phyloP scores from a whole-genome alignment of 176 grass and related monocot species.

The Oryza australiensis region DNA sequence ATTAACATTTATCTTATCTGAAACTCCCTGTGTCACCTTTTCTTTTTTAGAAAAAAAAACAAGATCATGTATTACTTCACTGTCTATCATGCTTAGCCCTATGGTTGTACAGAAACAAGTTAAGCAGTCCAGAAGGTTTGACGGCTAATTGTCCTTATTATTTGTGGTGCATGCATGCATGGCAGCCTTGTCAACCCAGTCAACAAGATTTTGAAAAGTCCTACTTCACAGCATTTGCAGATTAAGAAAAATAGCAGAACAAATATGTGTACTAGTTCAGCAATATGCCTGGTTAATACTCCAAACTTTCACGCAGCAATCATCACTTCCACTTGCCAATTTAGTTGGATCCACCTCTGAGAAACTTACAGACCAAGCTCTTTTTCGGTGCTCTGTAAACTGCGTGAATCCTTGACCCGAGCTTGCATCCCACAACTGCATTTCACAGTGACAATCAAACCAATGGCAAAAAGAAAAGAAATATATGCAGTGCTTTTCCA shows the following conservation, averaged over 20 bases:
- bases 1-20: slow-evolving; percentile 4
- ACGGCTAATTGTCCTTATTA: not conserved
- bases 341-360: slow-evolving; percentile 84
- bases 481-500: slow-evolving; percentile 18
- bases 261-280: slow-evolving; percentile 31
- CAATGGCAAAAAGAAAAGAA: slow-evolving; percentile 30
- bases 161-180: not conserved
- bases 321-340: slow-evolving; percentile 94
- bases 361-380: slow-evolving; percentile 98
- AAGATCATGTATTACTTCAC: not conserved
- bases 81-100: not conserved
- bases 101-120: not conserved
- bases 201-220: slow-evolving; percentile 14
- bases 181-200: not conserved
- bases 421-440: slow-evolving; percentile 99
- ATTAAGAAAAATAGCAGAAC: slow-evolving; percentile 10
- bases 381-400: slow-evolving; percentile 83
- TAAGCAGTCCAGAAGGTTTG: not conserved
- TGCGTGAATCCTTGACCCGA: slow-evolving; percentile 79
- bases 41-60: not conserved
- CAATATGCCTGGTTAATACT: slow-evolving; percentile 83
- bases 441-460: slow-evolving; percentile 25
- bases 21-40: not conserved
- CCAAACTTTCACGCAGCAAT: slow-evolving; percentile 93
- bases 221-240: slow-evolving; percentile 16